These are phyloP conservation scores for Nyssa sinensis DNA, from an alignment of 148 eudicot genomes.

Conservation along the genomic window DNA sequence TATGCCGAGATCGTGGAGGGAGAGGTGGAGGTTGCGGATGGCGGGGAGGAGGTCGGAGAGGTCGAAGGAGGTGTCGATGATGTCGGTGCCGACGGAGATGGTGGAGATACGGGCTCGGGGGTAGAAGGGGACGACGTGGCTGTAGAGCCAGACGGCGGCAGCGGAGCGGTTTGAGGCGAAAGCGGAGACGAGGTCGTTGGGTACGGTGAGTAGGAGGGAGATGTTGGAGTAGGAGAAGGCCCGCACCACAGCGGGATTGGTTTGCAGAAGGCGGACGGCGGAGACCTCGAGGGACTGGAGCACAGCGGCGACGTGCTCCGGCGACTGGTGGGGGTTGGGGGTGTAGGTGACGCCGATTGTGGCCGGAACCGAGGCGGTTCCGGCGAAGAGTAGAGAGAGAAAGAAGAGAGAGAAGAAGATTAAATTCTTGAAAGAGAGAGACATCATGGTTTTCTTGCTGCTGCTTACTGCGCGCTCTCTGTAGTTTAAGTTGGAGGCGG, in stretches of 20 bases:
- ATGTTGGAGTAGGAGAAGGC: constrained; percentile 68
- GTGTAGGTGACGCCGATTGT: constrained; percentile 30
- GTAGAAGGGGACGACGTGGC: constrained; percentile 76
- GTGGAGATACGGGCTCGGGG: constrained; percentile 66
- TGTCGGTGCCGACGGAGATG: constrained; percentile 60
- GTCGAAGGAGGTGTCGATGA: constrained; percentile 22
- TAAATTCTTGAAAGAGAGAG: constrained; percentile 8
- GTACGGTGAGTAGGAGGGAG: constrained; percentile 69
- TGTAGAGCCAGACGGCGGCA: constrained; percentile 53
- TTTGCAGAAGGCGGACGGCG: constrained; percentile 48
- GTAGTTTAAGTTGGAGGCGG: not conserved
- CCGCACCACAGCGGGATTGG: constrained; percentile 49
- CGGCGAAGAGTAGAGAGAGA: constrained; percentile 8
- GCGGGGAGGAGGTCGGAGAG: constrained; percentile 56
- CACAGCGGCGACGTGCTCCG: constrained; percentile 33
- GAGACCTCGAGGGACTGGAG: constrained; percentile 38
- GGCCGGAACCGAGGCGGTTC: constrained; percentile 17
- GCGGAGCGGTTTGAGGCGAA: constrained; percentile 61
- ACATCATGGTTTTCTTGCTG: not conserved
- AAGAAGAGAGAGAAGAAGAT: constrained; percentile 6
- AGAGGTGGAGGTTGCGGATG: constrained; percentile 45
- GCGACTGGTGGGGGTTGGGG: constrained; percentile 22
- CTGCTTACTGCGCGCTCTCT: constrained; percentile 5
- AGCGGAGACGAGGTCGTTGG: constrained; percentile 53
- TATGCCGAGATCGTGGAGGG: constrained; percentile 55